Evolutionary conservation across 2,329 filamentous ascomycete genomes (phyloP).

Genomic region (Daldinia sp.): DNA sequence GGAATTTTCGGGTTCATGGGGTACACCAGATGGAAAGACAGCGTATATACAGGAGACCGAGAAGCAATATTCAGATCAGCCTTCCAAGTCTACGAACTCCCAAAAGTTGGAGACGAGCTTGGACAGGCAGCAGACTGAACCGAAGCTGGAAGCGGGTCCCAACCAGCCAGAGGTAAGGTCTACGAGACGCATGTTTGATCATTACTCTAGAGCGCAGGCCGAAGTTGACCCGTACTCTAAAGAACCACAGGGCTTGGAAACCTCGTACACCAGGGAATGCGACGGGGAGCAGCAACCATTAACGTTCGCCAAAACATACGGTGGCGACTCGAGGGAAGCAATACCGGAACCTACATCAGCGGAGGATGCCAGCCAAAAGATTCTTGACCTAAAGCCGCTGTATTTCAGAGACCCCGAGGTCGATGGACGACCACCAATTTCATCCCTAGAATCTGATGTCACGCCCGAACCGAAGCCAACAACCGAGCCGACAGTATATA

Average conservation of each 20-base stretch:
- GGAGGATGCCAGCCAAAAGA: conserved; percentile 23
- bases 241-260: conserved; percentile 62
- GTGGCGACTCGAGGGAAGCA: conserved; percentile 38
- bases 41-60: conserved; percentile 43
- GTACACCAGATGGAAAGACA: conserved; percentile 35
- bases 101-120: conserved; percentile 48
- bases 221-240: conserved; percentile 58
- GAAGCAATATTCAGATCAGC: conserved; percentile 43
- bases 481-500: conserved; percentile 62
- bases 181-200: conserved; percentile 25
- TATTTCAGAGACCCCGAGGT: conserved; percentile 50
- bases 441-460: conserved; percentile 22
- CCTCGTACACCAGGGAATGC: conserved; percentile 60
- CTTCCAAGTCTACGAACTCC: conserved; percentile 43
- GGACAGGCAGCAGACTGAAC: conserved; percentile 43
- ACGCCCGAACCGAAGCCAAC: conserved; percentile 38
- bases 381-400: conserved; percentile 31
- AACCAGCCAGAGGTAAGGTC: conserved; percentile 29
- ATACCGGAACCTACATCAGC: conserved; percentile 17
- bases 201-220: conserved; percentile 26
- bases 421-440: conserved; percentile 42
- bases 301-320: conserved; percentile 54
- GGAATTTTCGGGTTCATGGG: conserved; percentile 62
- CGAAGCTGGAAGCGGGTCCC: conserved; percentile 40
- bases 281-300: conserved; percentile 53